Conservation (phyloP, 2,329 filamentous ascomycete species). For the Cryphonectria radicalis region DNA sequence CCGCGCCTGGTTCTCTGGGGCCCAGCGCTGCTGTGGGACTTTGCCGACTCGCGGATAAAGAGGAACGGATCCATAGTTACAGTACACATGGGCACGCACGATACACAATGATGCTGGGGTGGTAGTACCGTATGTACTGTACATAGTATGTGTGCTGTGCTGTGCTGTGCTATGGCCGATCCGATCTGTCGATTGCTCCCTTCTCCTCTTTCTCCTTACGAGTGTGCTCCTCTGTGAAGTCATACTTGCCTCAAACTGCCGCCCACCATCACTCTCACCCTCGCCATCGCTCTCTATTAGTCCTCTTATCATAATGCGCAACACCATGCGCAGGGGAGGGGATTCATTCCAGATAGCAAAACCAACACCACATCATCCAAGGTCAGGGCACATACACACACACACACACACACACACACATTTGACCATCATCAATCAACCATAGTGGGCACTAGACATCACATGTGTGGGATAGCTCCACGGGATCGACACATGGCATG, state of each 20-base stretch:
- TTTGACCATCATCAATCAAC: background rate
- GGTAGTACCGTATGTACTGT: background rate
- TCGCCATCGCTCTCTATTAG: background rate
- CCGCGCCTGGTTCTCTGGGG: constrained; percentile 7
- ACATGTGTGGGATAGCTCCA: background rate
- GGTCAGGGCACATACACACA: background rate
- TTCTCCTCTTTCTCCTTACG: background rate
- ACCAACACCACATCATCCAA: background rate
- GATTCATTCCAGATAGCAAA: background rate
- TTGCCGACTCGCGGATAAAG: background rate
- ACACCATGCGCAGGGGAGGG: background rate
- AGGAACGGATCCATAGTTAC: background rate
- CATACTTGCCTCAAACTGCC: background rate
- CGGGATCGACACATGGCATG: constrained; percentile 12
- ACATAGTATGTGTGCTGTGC: no score
- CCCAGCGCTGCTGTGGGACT: constrained; percentile 5
- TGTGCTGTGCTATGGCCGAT: background rate
- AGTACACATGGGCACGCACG: background rate
- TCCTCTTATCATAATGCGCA: background rate
- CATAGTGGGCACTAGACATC: background rate
- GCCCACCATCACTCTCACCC: no score
- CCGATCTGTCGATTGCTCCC: background rate
- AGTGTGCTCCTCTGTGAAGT: background rate
- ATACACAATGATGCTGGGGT: no score
- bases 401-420: background rate